These are phyloP conservation scores for Aspergillus carbonarius DNA, from an alignment of 2,329 filamentous ascomycete species.

Conservation along the genomic window DNA sequence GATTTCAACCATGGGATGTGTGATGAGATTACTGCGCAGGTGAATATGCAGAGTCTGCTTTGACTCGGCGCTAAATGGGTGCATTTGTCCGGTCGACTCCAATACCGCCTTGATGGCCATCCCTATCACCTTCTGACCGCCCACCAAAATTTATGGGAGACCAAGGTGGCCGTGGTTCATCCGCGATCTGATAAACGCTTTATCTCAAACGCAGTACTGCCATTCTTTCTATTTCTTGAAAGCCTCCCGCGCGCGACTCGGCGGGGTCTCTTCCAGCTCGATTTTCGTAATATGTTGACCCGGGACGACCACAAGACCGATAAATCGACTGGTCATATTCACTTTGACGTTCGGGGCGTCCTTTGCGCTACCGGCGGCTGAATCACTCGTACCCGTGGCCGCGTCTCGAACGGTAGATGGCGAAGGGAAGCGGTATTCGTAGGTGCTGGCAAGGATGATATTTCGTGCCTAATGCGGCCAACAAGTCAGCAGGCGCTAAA, in stretches of 20 bases:
- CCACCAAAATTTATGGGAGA: not conserved
- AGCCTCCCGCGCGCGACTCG: conserved; percentile 19
- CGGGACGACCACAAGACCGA: conserved; percentile 87
- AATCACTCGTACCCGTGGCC: conserved; percentile 34
- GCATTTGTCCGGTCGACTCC: not conserved
- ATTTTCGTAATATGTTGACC: conserved; percentile 83
- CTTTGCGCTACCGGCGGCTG: conserved; percentile 17
- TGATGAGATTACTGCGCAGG: not conserved
- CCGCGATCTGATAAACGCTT: not conserved
- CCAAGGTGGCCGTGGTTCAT: not conserved
- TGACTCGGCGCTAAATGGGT: not conserved
- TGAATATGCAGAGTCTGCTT: not conserved
- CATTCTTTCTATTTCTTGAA: conserved; percentile 18
- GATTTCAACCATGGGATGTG: not conserved
- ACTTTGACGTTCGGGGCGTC: conserved; percentile 50
- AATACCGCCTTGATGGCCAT: not conserved
- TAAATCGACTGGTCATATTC: conserved; percentile 79
- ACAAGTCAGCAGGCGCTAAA: conserved; percentile 17
- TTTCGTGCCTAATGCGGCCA: conserved; percentile 68
- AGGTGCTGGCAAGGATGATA: conserved; percentile 78
- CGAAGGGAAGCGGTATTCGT: conserved; percentile 82
- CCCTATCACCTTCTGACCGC: not conserved
- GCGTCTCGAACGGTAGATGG: conserved; percentile 47
- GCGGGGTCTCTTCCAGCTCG: conserved; percentile 69
- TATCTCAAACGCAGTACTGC: conserved; percentile 5